phyloP scores from a whole-genome alignment of 148 eudicot genomes.

The Gaultheria prostrata region DNA sequence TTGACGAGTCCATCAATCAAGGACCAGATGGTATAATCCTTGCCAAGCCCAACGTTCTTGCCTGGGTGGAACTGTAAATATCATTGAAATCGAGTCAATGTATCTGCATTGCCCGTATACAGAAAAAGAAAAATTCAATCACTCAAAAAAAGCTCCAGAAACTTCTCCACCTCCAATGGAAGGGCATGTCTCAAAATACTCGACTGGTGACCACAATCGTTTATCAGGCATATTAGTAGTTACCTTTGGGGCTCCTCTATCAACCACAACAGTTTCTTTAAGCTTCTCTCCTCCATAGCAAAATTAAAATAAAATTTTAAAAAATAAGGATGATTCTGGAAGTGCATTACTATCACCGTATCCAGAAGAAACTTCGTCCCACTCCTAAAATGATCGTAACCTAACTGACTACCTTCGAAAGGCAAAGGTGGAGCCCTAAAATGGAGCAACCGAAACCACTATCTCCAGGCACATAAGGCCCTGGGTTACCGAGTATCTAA shows the following conservation, averaged over 20 bases:
- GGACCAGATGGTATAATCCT: constrained; percentile 85
- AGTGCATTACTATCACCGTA: not conserved
- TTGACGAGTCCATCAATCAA: constrained; percentile 90
- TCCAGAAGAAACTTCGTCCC: not conserved
- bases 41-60: constrained; percentile 86
- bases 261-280: not conserved
- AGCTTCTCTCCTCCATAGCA: not conserved
- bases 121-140: not conserved
- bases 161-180: not conserved
- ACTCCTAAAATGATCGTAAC: not conserved
- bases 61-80: constrained; percentile 72
- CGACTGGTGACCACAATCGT: not conserved
- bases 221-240: not conserved
- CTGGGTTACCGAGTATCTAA: not conserved
- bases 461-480: not conserved
- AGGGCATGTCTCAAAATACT: not conserved
- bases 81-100: not conserved
- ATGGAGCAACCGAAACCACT: not conserved
- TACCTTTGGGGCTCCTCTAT: not conserved
- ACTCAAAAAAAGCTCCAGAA: not conserved
- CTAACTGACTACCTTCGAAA: not conserved
- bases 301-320: not conserved
- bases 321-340: not conserved
- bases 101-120: not conserved
- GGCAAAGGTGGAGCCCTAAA: not conserved